Conservation (phyloP, 2,329 filamentous ascomycete genomes). For the Ascochyta viciae-villosae region DNA sequence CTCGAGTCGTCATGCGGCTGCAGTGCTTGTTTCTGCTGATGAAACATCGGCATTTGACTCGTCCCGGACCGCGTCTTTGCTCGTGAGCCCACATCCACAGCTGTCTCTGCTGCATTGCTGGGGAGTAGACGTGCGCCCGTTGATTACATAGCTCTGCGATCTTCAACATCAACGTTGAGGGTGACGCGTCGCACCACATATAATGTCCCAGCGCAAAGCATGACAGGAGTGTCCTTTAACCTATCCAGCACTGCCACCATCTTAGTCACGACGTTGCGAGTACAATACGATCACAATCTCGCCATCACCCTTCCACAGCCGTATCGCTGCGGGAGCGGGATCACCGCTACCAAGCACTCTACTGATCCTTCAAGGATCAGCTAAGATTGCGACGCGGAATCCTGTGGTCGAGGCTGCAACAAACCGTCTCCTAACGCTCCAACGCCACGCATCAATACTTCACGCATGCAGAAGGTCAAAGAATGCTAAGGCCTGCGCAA, state of each 20-base stretch:
- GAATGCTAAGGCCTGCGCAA: background rate
- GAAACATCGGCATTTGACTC: conserved; percentile 12
- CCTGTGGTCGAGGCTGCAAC: conserved; percentile 15
- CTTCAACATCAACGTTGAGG: conserved; percentile 7
- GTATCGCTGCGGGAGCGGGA: conserved; percentile 20
- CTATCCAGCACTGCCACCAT: conserved; percentile 10
- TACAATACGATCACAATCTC: conserved; percentile 12
- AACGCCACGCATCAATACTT: conserved; percentile 3
- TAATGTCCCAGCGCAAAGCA: conserved; percentile 22
- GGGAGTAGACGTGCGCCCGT: background rate
- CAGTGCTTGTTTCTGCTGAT: conserved; percentile 15
- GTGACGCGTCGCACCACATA: conserved; percentile 46
- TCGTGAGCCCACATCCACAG: conserved; percentile 1
- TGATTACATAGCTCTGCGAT: conserved; percentile 9
- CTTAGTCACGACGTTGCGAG: conserved; percentile 11
- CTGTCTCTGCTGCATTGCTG: conserved; percentile 1
- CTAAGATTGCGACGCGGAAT: conserved; percentile 17
- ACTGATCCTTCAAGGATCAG: conserved; percentile 13
- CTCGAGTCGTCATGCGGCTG: conserved; percentile 15
- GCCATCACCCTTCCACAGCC: conserved; percentile 7
- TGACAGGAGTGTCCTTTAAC: background rate
- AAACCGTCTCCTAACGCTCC: conserved; percentile 2
- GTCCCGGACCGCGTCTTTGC: conserved; percentile 4
- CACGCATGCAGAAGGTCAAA: conserved; percentile 2
- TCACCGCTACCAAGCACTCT: conserved; percentile 14